Percentiles rank a stretch among this genome's conserved stretches.
Conservation (phyloP, 2,329 filamentous ascomycete species). For the Corynespora cassiicola region DNA sequence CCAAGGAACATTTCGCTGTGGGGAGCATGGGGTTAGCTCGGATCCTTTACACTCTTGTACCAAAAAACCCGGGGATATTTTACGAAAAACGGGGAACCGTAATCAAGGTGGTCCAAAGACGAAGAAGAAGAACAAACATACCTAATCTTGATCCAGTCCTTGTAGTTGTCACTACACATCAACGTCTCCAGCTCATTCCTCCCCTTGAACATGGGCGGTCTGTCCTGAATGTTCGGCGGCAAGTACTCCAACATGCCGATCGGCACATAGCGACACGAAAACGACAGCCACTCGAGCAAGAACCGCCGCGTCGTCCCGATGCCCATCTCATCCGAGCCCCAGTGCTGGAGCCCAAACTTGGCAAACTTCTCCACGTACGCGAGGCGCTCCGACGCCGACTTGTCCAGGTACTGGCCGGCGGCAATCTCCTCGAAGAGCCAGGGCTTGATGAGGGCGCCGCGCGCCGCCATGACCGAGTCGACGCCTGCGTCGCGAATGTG, state of each 20-base stretch:
- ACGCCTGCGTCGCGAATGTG: slow-evolving; percentile 80
- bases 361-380: slow-evolving; percentile 87
- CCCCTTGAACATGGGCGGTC: slow-evolving; percentile 82
- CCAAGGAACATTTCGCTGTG: slow-evolving; percentile 97
- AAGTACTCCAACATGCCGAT: slow-evolving; percentile 87
- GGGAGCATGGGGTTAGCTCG: slow-evolving; percentile 20
- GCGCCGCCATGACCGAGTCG: slow-evolving; percentile 96
- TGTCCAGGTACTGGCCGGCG: slow-evolving; percentile 91
- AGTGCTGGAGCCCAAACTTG: slow-evolving; percentile 88
- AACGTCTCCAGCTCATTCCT: slow-evolving; percentile 94
- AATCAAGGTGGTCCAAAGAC: no score
- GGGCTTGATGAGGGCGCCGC: slow-evolving; percentile 94
- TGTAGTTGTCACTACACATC: slow-evolving; percentile 87
- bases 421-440: slow-evolving; percentile 99
- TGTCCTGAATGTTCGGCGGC: slow-evolving; percentile 86
- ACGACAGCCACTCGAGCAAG: slow-evolving; percentile 94
- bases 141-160: slow-evolving; percentile 99
- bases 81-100: no score
- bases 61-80: no score
- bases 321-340: slow-evolving; percentile 95
- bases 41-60: neutral
- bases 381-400: slow-evolving; percentile 86
- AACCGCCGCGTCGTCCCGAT: slow-evolving; percentile 91
- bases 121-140: slow-evolving; percentile 52
- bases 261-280: slow-evolving; percentile 89